These are phyloP conservation scores for Orbilia quercus DNA, from an alignment of 2,329 filamentous ascomycete species.

Conservation along the genomic window DNA sequence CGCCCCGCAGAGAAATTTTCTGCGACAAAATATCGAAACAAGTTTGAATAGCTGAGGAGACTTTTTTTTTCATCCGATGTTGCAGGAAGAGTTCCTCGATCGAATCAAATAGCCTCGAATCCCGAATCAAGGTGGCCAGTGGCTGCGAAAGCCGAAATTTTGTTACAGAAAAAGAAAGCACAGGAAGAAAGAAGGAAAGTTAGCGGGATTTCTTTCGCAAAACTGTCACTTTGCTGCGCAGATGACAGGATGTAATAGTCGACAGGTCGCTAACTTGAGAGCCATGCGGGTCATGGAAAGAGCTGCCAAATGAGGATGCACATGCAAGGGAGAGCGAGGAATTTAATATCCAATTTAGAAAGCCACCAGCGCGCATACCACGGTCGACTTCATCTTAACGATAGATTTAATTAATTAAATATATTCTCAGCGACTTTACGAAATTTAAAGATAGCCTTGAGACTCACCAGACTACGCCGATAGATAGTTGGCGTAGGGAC, in stretches of 20 bases:
- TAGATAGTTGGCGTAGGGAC: too few relatives aligned
- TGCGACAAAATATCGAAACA: slow-evolving; percentile 25
- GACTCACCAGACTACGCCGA: too few relatives aligned
- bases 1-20: slow-evolving; percentile 7
- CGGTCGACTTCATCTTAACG: background rate
- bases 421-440: too few relatives aligned
- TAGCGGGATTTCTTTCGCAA: background rate
- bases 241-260: slow-evolving; percentile 13
- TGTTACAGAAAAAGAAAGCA: too few relatives aligned
- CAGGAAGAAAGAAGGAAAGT: too few relatives aligned
- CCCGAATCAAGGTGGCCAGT: too few relatives aligned
- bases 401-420: too few relatives aligned
- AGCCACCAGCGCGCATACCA: background rate
- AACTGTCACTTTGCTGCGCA: slow-evolving; percentile 11
- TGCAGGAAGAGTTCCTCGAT: slow-evolving; percentile 8
- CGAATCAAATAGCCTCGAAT: too few relatives aligned
- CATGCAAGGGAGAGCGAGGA: too few relatives aligned
- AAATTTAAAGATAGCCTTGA: too few relatives aligned
- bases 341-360: too few relatives aligned
- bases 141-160: too few relatives aligned
- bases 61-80: slow-evolving; percentile 43
- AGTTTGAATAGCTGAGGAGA: background rate
- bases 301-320: slow-evolving; percentile 37
- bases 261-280: background rate
- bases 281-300: slow-evolving; percentile 2